Conservation (phyloP, 139 green algal species). For the Gonium pectorale region DNA sequence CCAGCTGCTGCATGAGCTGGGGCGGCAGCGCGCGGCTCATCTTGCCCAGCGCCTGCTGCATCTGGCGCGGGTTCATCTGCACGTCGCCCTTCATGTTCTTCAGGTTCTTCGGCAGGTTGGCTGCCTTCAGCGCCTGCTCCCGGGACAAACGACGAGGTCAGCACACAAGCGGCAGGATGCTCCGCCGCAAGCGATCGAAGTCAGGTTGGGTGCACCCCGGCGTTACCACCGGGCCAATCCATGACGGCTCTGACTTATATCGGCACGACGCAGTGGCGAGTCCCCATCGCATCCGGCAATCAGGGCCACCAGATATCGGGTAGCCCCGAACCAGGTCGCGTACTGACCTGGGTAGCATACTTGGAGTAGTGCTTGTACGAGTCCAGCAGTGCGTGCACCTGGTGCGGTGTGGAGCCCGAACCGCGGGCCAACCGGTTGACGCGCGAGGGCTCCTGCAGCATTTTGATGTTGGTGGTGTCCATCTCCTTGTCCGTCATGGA, state of each 20-base stretch:
- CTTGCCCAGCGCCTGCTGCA: conserved; percentile 84
- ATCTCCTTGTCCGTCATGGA: conserved; percentile 94
- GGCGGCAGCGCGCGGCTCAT: conserved; percentile 92
- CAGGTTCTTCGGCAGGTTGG: conserved; percentile 90
- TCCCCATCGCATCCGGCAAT: too few species aligned
- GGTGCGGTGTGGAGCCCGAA: conserved; percentile 46
- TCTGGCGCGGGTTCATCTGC: conserved; percentile 83
- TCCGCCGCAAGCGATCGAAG: too few species aligned
- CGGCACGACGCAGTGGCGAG: too few species aligned
- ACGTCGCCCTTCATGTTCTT: conserved; percentile 84
- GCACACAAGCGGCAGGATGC: too few species aligned
- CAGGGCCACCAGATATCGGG: too few species aligned
- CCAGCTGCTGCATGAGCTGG: conserved; percentile 95
- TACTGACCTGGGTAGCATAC: conserved; percentile 75
- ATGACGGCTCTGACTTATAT: too few species aligned
- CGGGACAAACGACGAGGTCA: too few species aligned
- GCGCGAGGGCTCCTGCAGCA: conserved; percentile 63
- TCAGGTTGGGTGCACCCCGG: too few species aligned
- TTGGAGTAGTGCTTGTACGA: conserved; percentile 94
- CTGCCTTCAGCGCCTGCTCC: conserved; percentile 89
- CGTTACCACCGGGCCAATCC: too few species aligned
- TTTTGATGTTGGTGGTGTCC: conserved; percentile 75
- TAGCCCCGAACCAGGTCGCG: too few species aligned
- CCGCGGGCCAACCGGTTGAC: conserved; percentile 72
- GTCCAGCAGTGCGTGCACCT: conserved; percentile 85